Evolutionary conservation across 2,329 filamentous ascomycete species (phyloP), one percentile per base, ranked within the genome.

Genomic region (Xylariaceae sp.): DNA sequence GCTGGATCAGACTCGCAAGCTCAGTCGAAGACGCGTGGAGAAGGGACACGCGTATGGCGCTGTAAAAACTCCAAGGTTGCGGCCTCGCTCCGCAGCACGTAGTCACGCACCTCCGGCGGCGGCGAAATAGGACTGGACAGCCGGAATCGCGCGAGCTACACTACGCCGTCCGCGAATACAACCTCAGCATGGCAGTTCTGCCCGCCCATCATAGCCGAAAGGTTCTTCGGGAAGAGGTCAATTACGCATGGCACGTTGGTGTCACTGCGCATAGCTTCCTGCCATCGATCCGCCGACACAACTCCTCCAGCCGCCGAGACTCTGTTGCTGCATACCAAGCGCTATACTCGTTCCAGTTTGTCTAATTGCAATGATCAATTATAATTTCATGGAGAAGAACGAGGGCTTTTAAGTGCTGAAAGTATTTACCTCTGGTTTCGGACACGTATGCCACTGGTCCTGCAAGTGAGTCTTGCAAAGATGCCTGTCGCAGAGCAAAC

Each of bases 11-110:
- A 65, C 43, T 67, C 66, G 44, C 64, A 70, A 21, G 62, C 64
- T 62, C 57, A 69, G 49, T 73, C 70, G 50, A 68, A 71, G 2
- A 73, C 58, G 27, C 62, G 61, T 2, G 72, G 72, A 8, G 62
- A 64, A 7, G 71, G 72, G n/a, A 76, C 53, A 4, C 24, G 16
- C 7, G 60, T 67, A 18, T 63, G 53, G 2, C 50, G 44, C 40
- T 50, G 41, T 4, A 70, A 53, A 23, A 60, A 69, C 4, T 42
- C 11, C 57, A 68, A 57, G 3, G 67, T 66, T 2, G 60, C 57
- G 6, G 61, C 67, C 42, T 69, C 63, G 57, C 64, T 67, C 6
- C 32, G 59, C 3, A 69, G 45, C 18, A 69, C 46, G n/a, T 61
- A 64, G 44, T 66, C 64, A 21, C 64, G 58, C 10, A 56, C 50